Evolutionary conservation across 2,329 filamentous ascomycete species (phyloP), one percentile per base, ranked within the genome.

Genomic region (Pyricularia pennisetigena): DNA sequence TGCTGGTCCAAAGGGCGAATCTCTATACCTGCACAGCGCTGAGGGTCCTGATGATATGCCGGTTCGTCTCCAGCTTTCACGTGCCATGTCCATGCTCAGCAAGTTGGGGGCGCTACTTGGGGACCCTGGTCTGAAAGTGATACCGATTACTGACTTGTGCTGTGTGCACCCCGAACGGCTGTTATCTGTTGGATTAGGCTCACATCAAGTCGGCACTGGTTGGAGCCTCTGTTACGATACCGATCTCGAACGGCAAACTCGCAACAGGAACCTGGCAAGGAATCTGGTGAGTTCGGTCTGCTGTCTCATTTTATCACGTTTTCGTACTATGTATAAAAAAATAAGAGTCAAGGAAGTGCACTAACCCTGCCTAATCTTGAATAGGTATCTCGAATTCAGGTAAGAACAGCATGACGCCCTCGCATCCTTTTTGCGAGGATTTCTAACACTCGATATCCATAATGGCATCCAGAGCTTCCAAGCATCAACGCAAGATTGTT

Each of bases 1-100:
- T 75, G 78, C 79, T 5, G 94, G 96, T 68, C 85, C 84, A 28
- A 89, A 89, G 75, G 90, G 90, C 3, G 83, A 88, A 77, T 83
- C 86, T 9, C 78, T 98, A 64, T 99, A 98, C 79, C 82, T 92
- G 62, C 95, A 99, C 80, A 88, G 86, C 74, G 94, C 72, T 0
- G 95, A 97, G 82, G 95, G 95, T 0, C 79, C 81, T 67, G 95
- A 99, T 81, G 95, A 98, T 79, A 97, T 98, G 93, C 95, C 95
- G 54, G 90, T 92, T 14, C n/a, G 71, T 69, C 16, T 29, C 12
- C 32, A 41, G 32, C 12, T 54, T 54, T 54, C 12, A 9, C 41
- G 16, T 7, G 41, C 41, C 41, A 54, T 54, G 41, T 54, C 29
- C 28, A 26, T 63, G 24, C 49, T 26, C 9, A 2, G 49, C 28